Conservation (phyloP, 1,284 basidiomycete species). For the Blastosporella zonata region DNA sequence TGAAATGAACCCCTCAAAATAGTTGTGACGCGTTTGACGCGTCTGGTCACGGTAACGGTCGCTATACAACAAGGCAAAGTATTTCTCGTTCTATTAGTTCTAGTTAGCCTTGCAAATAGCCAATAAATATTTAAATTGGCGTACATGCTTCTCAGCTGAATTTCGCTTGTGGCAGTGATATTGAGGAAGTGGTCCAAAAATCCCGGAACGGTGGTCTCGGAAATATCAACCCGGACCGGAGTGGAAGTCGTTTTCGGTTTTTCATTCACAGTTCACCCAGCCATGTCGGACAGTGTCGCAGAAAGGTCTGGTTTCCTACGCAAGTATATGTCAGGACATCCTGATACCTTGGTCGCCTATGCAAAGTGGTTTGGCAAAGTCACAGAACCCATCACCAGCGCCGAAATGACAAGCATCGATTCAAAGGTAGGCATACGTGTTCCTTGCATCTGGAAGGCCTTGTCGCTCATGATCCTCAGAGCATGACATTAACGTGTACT, state of each 20-base stretch:
- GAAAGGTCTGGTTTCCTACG: conserved; percentile 72
- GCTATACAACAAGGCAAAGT: neutral
- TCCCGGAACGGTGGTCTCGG: neutral
- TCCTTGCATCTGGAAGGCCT: neutral
- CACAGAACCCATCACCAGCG: conserved; percentile 47
- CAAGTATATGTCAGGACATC: conserved; percentile 81
- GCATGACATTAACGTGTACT: conserved; percentile 67
- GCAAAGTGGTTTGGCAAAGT: conserved; percentile 73
- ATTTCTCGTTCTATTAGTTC: too few relatives aligned
- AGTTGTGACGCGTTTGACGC: neutral
- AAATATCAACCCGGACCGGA: neutral
- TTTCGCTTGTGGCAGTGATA: too few relatives aligned
- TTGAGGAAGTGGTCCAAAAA: too few relatives aligned
- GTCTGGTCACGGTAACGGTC: neutral
- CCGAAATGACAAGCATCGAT: conserved; percentile 66
- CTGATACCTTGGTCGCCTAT: conserved; percentile 77
- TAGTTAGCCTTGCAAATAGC: too few relatives aligned
- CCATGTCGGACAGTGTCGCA: conserved; percentile 62
- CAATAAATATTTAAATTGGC: too few relatives aligned
- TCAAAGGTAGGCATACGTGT: conserved; percentile 42
- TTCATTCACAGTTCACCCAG: neutral
- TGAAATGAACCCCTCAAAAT: neutral
- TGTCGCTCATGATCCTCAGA: conserved; percentile 34
- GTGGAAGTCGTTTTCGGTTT: neutral
- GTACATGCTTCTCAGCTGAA: too few relatives aligned